Base-by-base conservation (phyloP, 371 early-diverging fungal genomes). In the Gilbertella persicaria region DNA sequence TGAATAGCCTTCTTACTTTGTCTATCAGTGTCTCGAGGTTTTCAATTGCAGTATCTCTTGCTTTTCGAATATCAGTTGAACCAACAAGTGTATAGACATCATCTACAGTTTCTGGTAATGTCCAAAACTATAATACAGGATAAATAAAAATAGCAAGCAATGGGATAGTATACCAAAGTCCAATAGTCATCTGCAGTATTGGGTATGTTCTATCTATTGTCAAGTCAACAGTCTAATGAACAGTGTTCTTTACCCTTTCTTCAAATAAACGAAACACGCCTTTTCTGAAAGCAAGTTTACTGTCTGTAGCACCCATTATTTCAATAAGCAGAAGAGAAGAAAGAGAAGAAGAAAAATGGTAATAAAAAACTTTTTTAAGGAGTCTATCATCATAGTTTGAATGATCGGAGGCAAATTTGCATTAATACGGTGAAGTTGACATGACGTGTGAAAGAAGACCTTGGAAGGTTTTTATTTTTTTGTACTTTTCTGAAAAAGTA, bases 1-100 rank as follows among this genome's bases (percentile, higher is more conserved):
- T 17, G 6, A 20, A 19, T n/a, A 35, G 16, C 2, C 5, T 30
- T 19, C 14, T 41, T 44, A 79, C 82, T 68, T 76, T 86, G 46
- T 73, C 73, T 23, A 83, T 64, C 20, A 92, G 64, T 13, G 83
- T 85, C 45, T 79, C 80, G 25, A 92, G 71, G 65, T 90, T 90
- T 44, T 84, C 86, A 25, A 78, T 79, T 20, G 86, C 84, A 4
- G 69, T 60, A 60, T 90, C 88, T 48, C 90, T 77, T 17, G 85
- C 80, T 37, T 78, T 69, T 45, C 91, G 72, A 39, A 91, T 84
- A 54, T 94, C 94, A 8, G 80, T 76, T 12, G 88, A 75, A 29
- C 88, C 73, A 20, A 92, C 76, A 24, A 93, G 82, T 42, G 91
- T 84, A 67, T 85, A 91, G n/a, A 92, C 83, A 63, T 93, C 93